These are phyloP conservation scores for Biscogniauxia marginata DNA, from an alignment of 2,329 filamentous ascomycete genomes.

Conservation along the genomic window DNA sequence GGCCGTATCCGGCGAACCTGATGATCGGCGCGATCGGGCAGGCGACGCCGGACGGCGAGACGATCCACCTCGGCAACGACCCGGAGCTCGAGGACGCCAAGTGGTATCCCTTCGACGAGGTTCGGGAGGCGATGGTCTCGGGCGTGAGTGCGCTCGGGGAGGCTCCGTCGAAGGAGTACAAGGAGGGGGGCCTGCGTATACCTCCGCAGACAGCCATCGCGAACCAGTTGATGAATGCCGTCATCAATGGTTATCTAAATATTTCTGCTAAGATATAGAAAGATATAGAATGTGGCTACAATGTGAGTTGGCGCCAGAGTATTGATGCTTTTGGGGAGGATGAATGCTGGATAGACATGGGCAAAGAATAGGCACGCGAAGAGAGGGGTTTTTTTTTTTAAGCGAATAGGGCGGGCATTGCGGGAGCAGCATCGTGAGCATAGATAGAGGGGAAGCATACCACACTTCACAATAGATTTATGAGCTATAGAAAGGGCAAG, in stretches of 20 bases:
- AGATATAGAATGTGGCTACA: conserved; percentile 21
- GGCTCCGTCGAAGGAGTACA: conserved; percentile 62
- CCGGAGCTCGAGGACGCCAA: conserved; percentile 86
- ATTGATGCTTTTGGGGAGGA: no score
- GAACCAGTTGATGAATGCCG: conserved; percentile 79
- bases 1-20: conserved; percentile 81
- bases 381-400: no score
- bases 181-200: conserved; percentile 73
- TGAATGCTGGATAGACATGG: no score
- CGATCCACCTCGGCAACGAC: conserved; percentile 80
- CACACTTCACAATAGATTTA: no score
- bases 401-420: no score
- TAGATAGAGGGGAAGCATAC: no score
- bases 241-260: conserved; percentile 70
- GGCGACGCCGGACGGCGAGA: conserved; percentile 74
- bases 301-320: not conserved
- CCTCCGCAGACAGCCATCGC: conserved; percentile 90
- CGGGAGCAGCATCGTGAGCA: no score
- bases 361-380: no score
- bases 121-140: conserved; percentile 67
- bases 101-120: conserved; percentile 84
- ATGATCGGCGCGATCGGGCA: conserved; percentile 91
- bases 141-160: conserved; percentile 70
- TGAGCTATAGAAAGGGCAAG: no score
- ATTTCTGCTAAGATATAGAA: conserved; percentile 52